These are phyloP conservation scores for Neurospora sp. DNA, from an alignment of 495 filamentous ascomycete genomes.

Conservation along the genomic window DNA sequence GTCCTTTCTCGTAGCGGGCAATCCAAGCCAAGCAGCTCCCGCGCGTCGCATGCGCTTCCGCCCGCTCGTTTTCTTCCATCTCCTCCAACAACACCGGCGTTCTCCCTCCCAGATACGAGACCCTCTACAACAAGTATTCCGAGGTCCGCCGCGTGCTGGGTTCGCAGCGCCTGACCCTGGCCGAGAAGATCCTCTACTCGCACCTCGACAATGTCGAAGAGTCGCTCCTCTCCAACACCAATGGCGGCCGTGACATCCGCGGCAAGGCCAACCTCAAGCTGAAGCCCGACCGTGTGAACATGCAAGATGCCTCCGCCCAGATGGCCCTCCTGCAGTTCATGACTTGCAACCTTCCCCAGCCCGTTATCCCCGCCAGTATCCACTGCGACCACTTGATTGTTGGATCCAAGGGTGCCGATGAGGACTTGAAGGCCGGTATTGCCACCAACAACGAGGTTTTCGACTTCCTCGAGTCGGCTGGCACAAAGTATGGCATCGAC, in stretches of 20 bases:
- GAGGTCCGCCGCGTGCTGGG: conserved; percentile 66
- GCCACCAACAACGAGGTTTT: conserved; percentile 93
- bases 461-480: conserved; percentile 90
- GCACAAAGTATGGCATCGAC: conserved; percentile 93
- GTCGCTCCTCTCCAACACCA: conserved; percentile 65
- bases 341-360: conserved; percentile 82
- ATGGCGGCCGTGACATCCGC: conserved; percentile 71
- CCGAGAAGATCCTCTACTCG: conserved; percentile 96
- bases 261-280: conserved; percentile 91
- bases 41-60: conserved; percentile 4
- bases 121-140: conserved; percentile 35
- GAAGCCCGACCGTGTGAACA: conserved; percentile 94
- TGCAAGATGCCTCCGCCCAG: conserved; percentile 98
- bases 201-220: conserved; percentile 84
- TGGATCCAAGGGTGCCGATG: conserved; percentile 77
- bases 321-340: conserved; percentile 99
- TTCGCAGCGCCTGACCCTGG: conserved; percentile 64
- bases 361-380: conserved; percentile 94
- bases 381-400: conserved; percentile 99
- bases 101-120: conserved; percentile 37
- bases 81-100: conserved; percentile 12
- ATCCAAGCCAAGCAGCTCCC: conserved; percentile 17
- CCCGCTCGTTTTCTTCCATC: conserved; percentile 13
- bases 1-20: conserved; percentile 13
- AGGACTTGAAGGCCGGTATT: conserved; percentile 78